phyloP scores from a whole-genome alignment of 345 rosid species.

The Dipteronia dyeriana region DNA sequence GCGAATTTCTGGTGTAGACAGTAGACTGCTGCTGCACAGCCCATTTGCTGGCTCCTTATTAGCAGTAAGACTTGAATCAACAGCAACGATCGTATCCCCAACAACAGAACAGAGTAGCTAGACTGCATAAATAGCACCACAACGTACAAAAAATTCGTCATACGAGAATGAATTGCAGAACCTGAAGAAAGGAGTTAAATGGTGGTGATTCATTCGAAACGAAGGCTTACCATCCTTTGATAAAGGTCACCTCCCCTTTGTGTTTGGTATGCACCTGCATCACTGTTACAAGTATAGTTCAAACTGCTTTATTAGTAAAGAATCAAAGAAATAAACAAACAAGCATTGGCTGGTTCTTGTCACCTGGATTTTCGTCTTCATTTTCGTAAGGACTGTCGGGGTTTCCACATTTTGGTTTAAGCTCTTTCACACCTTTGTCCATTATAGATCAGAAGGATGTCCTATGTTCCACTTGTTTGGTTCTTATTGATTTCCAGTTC shows the following conservation, averaged over 20 bases:
- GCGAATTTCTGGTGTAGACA: background rate
- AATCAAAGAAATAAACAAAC: too few relatives aligned
- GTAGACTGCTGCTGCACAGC: background rate
- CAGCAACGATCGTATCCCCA: background rate
- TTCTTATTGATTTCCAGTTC: background rate
- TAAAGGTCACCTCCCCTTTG: too few relatives aligned
- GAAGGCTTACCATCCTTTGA: background rate
- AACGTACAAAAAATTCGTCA: background rate
- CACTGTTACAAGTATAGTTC: too few relatives aligned
- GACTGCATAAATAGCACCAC: constrained; percentile 10
- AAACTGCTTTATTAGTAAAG: too few relatives aligned
- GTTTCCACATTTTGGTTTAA: too few relatives aligned
- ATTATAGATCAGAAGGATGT: background rate
- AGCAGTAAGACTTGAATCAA: background rate
- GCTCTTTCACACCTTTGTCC: background rate
- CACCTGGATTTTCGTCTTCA: too few relatives aligned
- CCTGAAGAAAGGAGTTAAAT: background rate
- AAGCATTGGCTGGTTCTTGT: too few relatives aligned
- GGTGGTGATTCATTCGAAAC: background rate
- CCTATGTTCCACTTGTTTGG: background rate
- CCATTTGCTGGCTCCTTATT: background rate
- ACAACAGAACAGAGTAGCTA: background rate
- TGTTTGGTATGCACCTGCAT: too few relatives aligned
- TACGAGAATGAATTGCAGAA: too few relatives aligned
- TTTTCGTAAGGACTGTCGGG: too few relatives aligned